A percentile compares a stretch with the other conserved stretches of the same genome.
Conservation (phyloP, 2,329 filamentous ascomycete genomes). For the Aspergillus felis region DNA sequence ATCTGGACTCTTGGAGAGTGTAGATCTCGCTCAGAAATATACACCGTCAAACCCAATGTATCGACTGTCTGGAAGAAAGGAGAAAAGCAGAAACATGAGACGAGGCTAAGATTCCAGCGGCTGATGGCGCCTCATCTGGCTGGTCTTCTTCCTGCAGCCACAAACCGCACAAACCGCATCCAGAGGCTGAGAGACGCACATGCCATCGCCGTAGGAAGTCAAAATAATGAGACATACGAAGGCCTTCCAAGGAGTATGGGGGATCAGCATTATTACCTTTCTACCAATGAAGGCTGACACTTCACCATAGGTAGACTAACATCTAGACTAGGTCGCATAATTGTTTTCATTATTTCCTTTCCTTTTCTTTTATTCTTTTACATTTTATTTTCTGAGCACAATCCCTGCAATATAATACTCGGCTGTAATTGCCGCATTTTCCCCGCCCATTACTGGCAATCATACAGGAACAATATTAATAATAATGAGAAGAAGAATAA, state of each 20-base stretch:
- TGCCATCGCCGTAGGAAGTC: background rate
- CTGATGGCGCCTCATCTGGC: conserved; percentile 2
- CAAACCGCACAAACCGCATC: conserved; percentile 8
- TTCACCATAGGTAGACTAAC: too few relatives aligned
- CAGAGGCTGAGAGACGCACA: conserved; percentile 11
- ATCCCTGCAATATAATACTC: background rate
- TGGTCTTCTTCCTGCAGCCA: conserved; percentile 10
- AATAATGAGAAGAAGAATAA: background rate
- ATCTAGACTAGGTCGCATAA: too few relatives aligned
- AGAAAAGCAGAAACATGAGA: background rate
- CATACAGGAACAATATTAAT: background rate
- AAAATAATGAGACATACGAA: background rate
- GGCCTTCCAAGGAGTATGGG: background rate
- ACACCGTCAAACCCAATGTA: too few relatives aligned
- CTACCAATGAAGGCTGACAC: background rate
- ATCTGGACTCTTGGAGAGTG: background rate
- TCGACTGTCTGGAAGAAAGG: too few relatives aligned
- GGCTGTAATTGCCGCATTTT: background rate
- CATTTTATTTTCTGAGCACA: background rate
- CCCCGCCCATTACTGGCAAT: background rate
- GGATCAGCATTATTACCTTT: background rate
- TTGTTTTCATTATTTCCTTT: too few relatives aligned
- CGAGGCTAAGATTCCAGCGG: conserved; percentile 11
- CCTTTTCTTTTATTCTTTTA: too few relatives aligned
- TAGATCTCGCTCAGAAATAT: background rate